Percentiles rank a stretch among this genome's conserved stretches.
These are phyloP conservation scores for Cryptococcus deneoformans DNA, from an alignment of 1,284 basidiomycete species.

Conservation along the genomic window DNA sequence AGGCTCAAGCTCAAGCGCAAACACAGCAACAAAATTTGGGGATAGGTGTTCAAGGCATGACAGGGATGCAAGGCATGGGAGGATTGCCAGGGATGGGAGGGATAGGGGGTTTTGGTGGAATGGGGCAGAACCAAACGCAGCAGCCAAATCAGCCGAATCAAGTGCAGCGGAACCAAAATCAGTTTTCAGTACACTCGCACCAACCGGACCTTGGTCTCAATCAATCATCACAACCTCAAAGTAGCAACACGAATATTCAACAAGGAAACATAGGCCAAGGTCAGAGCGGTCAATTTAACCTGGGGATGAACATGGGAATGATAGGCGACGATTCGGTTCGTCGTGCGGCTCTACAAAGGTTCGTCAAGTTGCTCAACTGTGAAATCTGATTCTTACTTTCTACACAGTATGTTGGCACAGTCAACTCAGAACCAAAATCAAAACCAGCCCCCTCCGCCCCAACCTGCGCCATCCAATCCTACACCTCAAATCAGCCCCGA, in stretches of 20 bases:
- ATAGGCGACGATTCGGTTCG: slow-evolving; percentile 11
- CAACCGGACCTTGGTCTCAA: neutral
- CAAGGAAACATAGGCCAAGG: neutral
- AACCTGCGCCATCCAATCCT: neutral
- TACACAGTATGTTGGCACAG: slow-evolving; percentile 10
- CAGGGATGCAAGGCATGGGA: slow-evolving; percentile 9
- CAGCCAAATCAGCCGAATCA: slow-evolving; percentile 8
- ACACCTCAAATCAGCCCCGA: neutral
- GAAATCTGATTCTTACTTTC: neutral
- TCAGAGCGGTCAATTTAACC: slow-evolving; percentile 7
- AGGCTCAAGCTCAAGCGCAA: slow-evolving; percentile 5
- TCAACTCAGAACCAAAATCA: slow-evolving; percentile 1
- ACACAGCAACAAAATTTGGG: slow-evolving; percentile 7
- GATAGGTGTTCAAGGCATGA: neutral
- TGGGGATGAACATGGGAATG: neutral
- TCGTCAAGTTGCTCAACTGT: neutral
- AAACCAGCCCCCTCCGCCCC: neutral
- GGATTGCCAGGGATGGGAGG: slow-evolving; percentile 9
- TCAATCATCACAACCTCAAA: neutral
- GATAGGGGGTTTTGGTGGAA: slow-evolving; percentile 1
- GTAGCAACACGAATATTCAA: slow-evolving; percentile 2
- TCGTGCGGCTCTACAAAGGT: slow-evolving; percentile 16
- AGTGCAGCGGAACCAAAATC: neutral
- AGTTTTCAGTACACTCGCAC: slow-evolving; percentile 1
- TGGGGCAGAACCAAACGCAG: neutral